These are phyloP conservation scores for Pseudogymnoascus sp. DNA, from an alignment of 2,329 filamentous ascomycete species.

Conservation along the genomic window DNA sequence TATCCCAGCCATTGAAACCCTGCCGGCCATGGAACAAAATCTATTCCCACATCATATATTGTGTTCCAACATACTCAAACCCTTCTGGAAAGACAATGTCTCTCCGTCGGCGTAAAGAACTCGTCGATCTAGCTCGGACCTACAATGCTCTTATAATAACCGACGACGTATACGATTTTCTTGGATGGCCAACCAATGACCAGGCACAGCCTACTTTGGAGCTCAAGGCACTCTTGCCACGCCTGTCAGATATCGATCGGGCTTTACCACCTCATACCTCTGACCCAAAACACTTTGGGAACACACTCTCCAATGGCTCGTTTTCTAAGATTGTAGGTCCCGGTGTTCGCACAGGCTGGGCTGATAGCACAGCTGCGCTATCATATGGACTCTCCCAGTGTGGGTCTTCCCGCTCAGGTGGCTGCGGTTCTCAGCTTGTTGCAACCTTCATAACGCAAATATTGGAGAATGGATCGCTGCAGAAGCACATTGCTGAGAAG, in stretches of 20 bases:
- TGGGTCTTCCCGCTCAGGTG: slow-evolving; percentile 28
- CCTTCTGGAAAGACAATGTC: slow-evolving; percentile 62
- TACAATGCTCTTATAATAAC: slow-evolving; percentile 60
- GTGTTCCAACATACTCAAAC: slow-evolving; percentile 64
- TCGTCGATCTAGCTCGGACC: slow-evolving; percentile 55
- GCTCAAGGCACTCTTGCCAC: slow-evolving; percentile 36
- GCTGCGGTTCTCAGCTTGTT: slow-evolving; percentile 27
- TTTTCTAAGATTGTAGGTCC: slow-evolving; percentile 63
- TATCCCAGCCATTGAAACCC: slow-evolving; percentile 11
- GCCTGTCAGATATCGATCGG: slow-evolving; percentile 57
- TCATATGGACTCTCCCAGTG: slow-evolving; percentile 52
- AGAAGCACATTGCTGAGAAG: slow-evolving; percentile 45
- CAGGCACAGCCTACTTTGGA: neutral
- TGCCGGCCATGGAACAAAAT: slow-evolving; percentile 46
- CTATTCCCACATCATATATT: slow-evolving; percentile 63
- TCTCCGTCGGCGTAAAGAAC: slow-evolving; percentile 45
- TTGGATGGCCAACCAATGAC: slow-evolving; percentile 47
- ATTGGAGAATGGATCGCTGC: slow-evolving; percentile 45
- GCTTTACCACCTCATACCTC: slow-evolving; percentile 36
- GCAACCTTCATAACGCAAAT: slow-evolving; percentile 40
- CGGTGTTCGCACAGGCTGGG: slow-evolving; percentile 58
- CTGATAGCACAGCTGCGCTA: slow-evolving; percentile 52
- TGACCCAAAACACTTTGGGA: slow-evolving; percentile 55
- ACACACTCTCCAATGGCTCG: slow-evolving; percentile 58
- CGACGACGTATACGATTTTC: slow-evolving; percentile 68